Base-by-base conservation (phyloP, 331 rosid species). In the Telfairia occidentalis region DNA sequence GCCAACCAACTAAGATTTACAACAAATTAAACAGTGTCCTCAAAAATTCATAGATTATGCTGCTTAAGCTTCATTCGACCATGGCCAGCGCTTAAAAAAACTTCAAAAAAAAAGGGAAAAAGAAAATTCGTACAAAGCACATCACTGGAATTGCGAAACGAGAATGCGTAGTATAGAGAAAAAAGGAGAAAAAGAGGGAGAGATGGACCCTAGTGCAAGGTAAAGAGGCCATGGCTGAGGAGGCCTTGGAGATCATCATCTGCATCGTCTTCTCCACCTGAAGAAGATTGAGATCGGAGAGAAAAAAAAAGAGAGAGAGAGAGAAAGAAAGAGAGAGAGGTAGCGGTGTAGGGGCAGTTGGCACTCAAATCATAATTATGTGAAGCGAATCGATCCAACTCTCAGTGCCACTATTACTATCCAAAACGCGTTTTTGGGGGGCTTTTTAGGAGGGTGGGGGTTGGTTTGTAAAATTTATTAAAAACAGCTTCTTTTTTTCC, bases 141-240 rank as follows among this genome's bases (percentile, higher is more conserved):
- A 9, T 5, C 15, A 65, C 21, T 1, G 19, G 8, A 28, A 50
- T 69, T 9, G 28, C 3, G 1, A 34, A 12, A 48, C 15, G 42
- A 35, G 19, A 38, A 64, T 43, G 37, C 2, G 63, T 3, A 35
- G 21, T 11, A 26, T 2, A 61, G 5, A 53, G 30, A 54, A 40
- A 23, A 9, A 48, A 48, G 5, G 1, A 48, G 19, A 16, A 30
- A 75, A 50, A 54, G 67, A 69, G 72, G 19, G 18, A 2, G 53
- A 48, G 8, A 75, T 38, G 21, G 69, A 92, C 97, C 96, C 79
- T 83, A 53, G 93, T 70, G 76, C 84, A 83, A 72, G 92, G 82
- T 18, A 89, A 30, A 75, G 89, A 59, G 70, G 92, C 83, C 90
- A 89, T 86, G 53, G 97, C 89, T 53, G 82, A 84, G 18, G 93